Evolutionary conservation across 1,139 yeast species (phyloP).

Genomic region (Debaryomyces psychrophilus): DNA sequence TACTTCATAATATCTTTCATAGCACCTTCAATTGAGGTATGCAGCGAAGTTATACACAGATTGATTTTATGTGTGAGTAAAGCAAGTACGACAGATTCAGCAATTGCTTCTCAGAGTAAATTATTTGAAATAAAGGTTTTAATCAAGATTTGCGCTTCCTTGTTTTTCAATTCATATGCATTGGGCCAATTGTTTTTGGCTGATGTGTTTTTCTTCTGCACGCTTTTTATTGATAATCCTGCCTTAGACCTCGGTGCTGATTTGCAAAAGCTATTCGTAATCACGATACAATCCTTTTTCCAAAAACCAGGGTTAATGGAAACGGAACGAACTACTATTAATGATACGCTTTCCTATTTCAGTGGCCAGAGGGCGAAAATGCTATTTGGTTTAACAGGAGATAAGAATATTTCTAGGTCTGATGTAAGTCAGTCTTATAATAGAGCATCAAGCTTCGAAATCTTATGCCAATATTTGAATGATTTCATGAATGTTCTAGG

Average conservation of each 20-base stretch:
- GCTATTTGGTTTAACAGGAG: conserved; percentile 80
- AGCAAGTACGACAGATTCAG: conserved; percentile 49
- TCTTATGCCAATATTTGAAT: conserved; percentile 63
- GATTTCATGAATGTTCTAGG: conserved; percentile 54
- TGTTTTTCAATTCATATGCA: conserved; percentile 72
- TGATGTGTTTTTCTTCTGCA: conserved; percentile 69
- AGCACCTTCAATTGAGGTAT: conserved; percentile 74
- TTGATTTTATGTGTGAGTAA: conserved; percentile 55
- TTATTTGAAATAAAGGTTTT: conserved; percentile 77
- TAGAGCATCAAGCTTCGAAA: conserved; percentile 58
- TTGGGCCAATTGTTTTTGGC: conserved; percentile 71
- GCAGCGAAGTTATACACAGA: conserved; percentile 65
- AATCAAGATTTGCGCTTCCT: conserved; percentile 64
- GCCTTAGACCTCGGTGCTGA: conserved; percentile 69
- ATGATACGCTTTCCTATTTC: conserved; percentile 58
- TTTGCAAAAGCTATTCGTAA: conserved; percentile 65
- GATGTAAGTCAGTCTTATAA: conserved; percentile 50
- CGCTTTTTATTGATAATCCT: conserved; percentile 74
- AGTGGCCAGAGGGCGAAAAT: conserved; percentile 74
- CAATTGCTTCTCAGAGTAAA: conserved; percentile 61
- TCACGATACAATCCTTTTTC: conserved; percentile 72
- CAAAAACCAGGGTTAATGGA: conserved; percentile 57
- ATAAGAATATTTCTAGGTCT: conserved; percentile 39
- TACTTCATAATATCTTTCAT: conserved; percentile 61
- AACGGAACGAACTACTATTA: conserved; percentile 48